Conservation (phyloP, 2,329 filamentous ascomycete genomes). For the Alternaria brassicae region DNA sequence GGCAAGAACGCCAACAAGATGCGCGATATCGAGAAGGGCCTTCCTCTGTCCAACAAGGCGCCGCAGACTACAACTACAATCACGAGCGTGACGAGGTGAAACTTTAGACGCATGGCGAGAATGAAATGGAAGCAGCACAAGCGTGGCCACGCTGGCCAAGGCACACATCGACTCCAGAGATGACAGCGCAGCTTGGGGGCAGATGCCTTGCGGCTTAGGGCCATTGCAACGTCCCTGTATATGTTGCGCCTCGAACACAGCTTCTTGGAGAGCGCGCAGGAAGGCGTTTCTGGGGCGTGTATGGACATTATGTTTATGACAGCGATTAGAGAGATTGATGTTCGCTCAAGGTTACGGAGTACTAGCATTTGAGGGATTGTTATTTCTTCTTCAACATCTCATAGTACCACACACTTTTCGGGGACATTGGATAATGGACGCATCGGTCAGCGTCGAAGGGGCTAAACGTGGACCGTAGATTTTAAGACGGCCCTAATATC, state of each 20-base stretch:
- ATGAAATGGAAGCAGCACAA: background rate
- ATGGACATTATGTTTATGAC: constrained; percentile 1
- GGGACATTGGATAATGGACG: constrained; percentile 3
- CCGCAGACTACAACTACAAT: constrained; percentile 46
- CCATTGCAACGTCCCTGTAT: background rate
- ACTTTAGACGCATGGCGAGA: background rate
- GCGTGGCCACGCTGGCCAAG: background rate
- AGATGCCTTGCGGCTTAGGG: background rate
- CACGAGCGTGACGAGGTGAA: constrained; percentile 36
- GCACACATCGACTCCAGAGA: constrained; percentile 5
- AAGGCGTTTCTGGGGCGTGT: background rate
- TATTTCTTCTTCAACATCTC: background rate
- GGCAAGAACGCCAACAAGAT: constrained; percentile 27
- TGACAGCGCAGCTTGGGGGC: background rate
- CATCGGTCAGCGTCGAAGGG: background rate
- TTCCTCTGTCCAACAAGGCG: constrained; percentile 30
- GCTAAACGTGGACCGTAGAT: background rate
- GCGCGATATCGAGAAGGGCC: constrained; percentile 47
- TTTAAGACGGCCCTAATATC: background rate
- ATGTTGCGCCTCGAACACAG: background rate
- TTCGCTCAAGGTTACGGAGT: background rate
- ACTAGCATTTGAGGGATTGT: background rate
- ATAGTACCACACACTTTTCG: constrained; percentile 27
- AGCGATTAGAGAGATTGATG: constrained; percentile 3
- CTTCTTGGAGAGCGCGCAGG: constrained; percentile 1